These are phyloP conservation scores for Claviceps quebecensis DNA, from an alignment of 2,329 filamentous ascomycete species.

Conservation along the genomic window DNA sequence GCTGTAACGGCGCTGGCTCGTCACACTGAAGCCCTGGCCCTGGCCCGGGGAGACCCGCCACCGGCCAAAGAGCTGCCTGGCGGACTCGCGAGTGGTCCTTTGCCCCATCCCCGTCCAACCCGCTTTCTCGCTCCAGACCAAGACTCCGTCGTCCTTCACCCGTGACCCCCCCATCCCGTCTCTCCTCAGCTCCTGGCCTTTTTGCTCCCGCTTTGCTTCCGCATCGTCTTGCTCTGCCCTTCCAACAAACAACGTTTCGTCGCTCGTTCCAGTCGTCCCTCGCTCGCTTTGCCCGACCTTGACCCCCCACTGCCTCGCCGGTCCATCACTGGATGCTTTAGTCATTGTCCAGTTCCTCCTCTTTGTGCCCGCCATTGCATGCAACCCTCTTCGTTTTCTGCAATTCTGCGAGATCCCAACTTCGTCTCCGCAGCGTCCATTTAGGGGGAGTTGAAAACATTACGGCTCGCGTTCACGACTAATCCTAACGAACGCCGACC, in stretches of 20 bases:
- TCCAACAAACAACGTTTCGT: slow-evolving; percentile 23
- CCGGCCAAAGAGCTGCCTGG: background rate
- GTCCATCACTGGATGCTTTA: slow-evolving; percentile 6
- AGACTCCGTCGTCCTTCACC: slow-evolving; percentile 1
- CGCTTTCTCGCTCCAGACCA: background rate
- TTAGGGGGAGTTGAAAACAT: background rate
- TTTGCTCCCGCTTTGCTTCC: slow-evolving; percentile 6
- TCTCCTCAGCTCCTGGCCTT: background rate
- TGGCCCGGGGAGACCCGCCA: too few species aligned
- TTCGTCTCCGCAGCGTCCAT: background rate
- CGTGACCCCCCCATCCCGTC: background rate
- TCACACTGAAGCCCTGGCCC: too few species aligned
- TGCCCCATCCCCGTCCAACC: background rate
- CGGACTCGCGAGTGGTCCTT: background rate
- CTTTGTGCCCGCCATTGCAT: background rate
- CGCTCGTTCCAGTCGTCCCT: slow-evolving; percentile 24
- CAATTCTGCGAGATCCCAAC: background rate
- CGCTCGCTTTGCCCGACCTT: slow-evolving; percentile 20
- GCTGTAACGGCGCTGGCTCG: too few species aligned
- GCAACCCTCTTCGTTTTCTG: slow-evolving; percentile 1
- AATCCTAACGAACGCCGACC: background rate
- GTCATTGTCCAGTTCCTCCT: background rate
- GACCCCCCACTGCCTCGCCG: slow-evolving; percentile 14
- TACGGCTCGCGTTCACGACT: background rate
- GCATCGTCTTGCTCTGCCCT: slow-evolving; percentile 16